Evolutionary conservation across 257 asterid genomes (phyloP).

Genomic region (Solanum megistacrolobum): DNA sequence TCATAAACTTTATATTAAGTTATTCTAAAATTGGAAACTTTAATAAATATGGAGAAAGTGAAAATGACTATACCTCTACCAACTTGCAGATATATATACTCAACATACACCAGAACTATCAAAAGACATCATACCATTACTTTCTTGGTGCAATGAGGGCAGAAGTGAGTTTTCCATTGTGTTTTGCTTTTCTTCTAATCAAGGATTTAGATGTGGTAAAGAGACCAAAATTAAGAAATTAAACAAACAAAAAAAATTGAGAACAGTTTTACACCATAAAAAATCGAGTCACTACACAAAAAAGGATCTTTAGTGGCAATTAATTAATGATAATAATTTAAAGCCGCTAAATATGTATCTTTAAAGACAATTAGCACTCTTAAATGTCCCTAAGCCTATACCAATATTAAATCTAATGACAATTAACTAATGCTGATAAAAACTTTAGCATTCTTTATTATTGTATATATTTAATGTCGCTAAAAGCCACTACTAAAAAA

Average conservation of each 20-base stretch:
- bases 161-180: neutral
- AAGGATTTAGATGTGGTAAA: too few relatives aligned
- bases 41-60: neutral
- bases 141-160: neutral
- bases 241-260: neutral
- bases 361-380: too few relatives aligned
- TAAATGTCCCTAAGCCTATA: too few relatives aligned
- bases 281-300: neutral
- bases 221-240: neutral
- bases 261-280: neutral
- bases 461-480: too few relatives aligned
- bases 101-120: neutral
- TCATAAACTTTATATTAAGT: neutral
- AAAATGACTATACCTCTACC: neutral
- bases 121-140: neutral
- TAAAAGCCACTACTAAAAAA: too few relatives aligned
- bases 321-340: too few relatives aligned
- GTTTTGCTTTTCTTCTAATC: neutral
- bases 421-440: too few relatives aligned
- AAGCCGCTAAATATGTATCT: too few relatives aligned
- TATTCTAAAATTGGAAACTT: neutral
- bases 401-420: too few relatives aligned
- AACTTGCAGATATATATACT: neutral
- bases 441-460: too few relatives aligned
- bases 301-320: too few relatives aligned